Evolutionary conservation across 768 basidiomycete species (phyloP), one percentile per base, ranked within the genome.

Genomic region (Amanita polypyramis): DNA sequence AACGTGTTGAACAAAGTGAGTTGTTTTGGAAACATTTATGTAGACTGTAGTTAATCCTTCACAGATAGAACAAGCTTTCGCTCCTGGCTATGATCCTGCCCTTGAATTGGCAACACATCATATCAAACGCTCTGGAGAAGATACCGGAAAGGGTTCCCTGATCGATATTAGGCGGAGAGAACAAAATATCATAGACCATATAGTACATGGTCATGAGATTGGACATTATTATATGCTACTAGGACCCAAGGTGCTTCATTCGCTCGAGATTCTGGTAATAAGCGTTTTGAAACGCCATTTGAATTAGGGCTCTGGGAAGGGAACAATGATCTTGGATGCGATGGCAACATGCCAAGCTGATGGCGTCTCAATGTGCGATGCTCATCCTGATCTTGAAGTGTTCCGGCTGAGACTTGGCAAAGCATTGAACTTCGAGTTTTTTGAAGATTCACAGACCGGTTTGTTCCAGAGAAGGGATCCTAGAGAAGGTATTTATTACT

Each of bases 331-430:
- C 48, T 70, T 92, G 46, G 83, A 92, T 48, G 75, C 85, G 2
- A 91, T 93, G 86, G 64, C 76, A 17, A 70, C 73, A 3, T 81
- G 80, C 53, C 67, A 80, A 45, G 90, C 88, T 3, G 73, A 75
- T 35, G 73, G 85, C 33, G 76, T 85, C 21, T 77, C 82, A 7
- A 74, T 89, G 67, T 83, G 80, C 57, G 86, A 88, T 59, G 89
- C 84, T 11, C 88, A 91, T 62, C 85, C 85, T 15, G 86, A 91
- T 63, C 70, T 93, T 14, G 86, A 91, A 61, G 85, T 93, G 27
- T 90, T 94, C 66, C 74, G 84, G 48, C 71, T 92, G 34, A 79
- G 89, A 35, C 72, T 95, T 20, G 91, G 91, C 40, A 90, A 90
- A 62, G 81, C 86, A 9, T 65, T 92, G 35, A 87, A 91, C 56